Percentiles rank a stretch among this genome's conserved stretches.
phyloP scores from a whole-genome alignment of 2,329 filamentous ascomycete genomes.

The Zelopaecilomyces penicillatus region DNA sequence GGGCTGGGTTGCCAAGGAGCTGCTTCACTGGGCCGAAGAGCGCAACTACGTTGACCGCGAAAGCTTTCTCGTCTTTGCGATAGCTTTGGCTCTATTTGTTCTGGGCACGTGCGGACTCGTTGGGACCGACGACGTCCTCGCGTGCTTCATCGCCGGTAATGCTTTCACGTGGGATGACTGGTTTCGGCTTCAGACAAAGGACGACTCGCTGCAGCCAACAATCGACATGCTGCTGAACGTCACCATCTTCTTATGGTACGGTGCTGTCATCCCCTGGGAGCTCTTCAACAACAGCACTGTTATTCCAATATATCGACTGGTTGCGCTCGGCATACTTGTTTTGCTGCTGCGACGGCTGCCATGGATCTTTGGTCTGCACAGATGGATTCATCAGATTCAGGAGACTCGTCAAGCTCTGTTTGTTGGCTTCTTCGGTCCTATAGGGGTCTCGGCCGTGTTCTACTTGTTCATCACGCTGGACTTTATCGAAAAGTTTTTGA shows the following conservation, averaged over 20 bases:
- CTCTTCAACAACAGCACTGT: constrained; percentile 58
- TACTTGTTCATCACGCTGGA: constrained; percentile 78
- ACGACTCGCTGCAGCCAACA: constrained; percentile 88
- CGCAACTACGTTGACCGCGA: constrained; percentile 76
- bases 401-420: constrained; percentile 68
- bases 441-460: constrained; percentile 84
- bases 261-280: constrained; percentile 74
- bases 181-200: constrained; percentile 82
- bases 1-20: constrained; percentile 72
- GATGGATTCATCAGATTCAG: constrained; percentile 71
- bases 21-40: constrained; percentile 78
- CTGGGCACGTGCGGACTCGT: constrained; percentile 80
- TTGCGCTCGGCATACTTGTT: constrained; percentile 66
- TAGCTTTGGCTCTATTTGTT: constrained; percentile 79
- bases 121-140: constrained; percentile 81
- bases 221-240: constrained; percentile 93
- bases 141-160: constrained; percentile 88
- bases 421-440: constrained; percentile 87
- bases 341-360: constrained; percentile 71
- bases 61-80: constrained; percentile 79
- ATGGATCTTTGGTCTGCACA: constrained; percentile 65
- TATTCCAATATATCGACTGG: constrained; percentile 64
- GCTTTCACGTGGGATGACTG: constrained; percentile 89
- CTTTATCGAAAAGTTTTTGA: constrained; percentile 52
- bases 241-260: constrained; percentile 83